Evolutionary conservation across 2,329 filamentous ascomycete species (phyloP), one percentile per base, ranked within the genome.

Genomic region (Fusarium sp.): DNA sequence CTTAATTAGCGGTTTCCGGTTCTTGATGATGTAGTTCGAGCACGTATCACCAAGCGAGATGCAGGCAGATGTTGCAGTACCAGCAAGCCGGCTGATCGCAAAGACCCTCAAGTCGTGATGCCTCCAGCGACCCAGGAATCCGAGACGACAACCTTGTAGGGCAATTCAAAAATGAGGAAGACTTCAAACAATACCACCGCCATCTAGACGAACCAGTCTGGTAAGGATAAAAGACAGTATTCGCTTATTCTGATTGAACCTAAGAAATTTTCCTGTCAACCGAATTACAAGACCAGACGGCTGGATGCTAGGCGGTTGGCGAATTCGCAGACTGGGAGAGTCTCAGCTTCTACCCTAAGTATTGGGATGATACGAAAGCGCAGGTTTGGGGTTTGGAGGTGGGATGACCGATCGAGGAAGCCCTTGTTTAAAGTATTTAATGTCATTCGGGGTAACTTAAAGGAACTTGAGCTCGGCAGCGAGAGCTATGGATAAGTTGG

Each of bases 221-320:
- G 4, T 69, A 50, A 45, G 50, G 54, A 8, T 63, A 72, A 28
- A 13, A 28, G 7, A 55, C 65, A 8, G 77, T 82, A 1, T 83
- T 87, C 60, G 84, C 84, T 3, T 85, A 87, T 17, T 70, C 74
- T 7, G 75, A 79, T 58, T 79, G 0, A 76, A 72, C 28, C 71
- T 68, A 38, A 49, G 74, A 1, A 79, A 79, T 20, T 68, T 78
- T 8, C 24, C 79, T 1, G 72, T 76, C 4, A 56, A 62, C 2
- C 70, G 4, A 73, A 74, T 13, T 75, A 79, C 52, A 26, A 56
- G 31, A 5, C 15, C 11, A 17, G 62, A 65, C 8, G 57, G 58
- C 56, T 13, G 31, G 39, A 22, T 74, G 68, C 11, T 76, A 76
- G 22, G 42, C 71, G n/a, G 46, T 78, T 14, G 69, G 73, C 9